Percentiles rank a stretch among this genome's conserved stretches.
phyloP scores from a whole-genome alignment of 176 grass and related monocot species.

The Themeda triandra region DNA sequence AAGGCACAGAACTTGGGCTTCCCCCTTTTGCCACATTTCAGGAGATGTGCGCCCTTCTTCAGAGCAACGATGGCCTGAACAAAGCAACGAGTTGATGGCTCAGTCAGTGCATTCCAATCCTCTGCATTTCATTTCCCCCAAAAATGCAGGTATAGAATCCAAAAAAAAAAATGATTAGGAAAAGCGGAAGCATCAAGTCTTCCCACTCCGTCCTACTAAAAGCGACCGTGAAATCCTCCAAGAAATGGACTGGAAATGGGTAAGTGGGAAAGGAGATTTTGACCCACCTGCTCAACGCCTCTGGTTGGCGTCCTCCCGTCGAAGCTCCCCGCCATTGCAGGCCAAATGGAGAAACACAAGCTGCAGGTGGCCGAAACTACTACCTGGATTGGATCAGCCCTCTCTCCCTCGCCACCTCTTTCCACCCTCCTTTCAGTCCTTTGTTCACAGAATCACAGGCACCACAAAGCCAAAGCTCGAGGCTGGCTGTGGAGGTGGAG shows the following conservation, averaged over 20 bases:
- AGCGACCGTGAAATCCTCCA: neutral
- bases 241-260: neutral
- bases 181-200: neutral
- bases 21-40: conserved; percentile 49
- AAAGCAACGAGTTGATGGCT: neutral
- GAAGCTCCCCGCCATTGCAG: conserved; percentile 65
- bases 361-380: neutral
- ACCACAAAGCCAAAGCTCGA: conserved; percentile 14
- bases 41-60: conserved; percentile 50
- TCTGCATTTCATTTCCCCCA: neutral
- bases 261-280: neutral
- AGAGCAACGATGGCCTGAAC: conserved; percentile 47
- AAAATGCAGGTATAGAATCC: neutral
- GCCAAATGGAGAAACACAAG: neutral
- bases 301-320: conserved; percentile 61
- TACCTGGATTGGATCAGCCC: neutral
- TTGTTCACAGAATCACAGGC: conserved; percentile 2
- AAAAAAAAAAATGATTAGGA: neutral
- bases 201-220: neutral
- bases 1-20: conserved; percentile 56
- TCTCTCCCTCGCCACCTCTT: neutral
- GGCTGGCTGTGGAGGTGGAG: neutral
- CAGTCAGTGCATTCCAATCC: neutral
- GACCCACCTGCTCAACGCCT: conserved; percentile 67
- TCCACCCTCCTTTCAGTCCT: neutral